Evolutionary conservation across 768 basidiomycete species (phyloP), one percentile per base, ranked within the genome.

Genomic region (Nidularia pulvinata): DNA sequence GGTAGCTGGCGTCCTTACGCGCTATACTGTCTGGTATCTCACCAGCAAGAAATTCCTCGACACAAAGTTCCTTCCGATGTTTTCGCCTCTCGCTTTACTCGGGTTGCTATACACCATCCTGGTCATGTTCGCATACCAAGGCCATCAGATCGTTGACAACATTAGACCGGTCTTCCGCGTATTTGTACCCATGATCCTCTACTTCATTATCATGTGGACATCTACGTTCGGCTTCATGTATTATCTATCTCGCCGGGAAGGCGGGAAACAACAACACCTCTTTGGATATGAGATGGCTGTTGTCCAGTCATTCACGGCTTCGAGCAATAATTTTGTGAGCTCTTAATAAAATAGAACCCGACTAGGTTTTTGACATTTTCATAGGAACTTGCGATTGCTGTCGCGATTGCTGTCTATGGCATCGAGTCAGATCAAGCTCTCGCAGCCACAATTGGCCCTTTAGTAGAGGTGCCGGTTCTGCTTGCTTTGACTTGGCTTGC

Each of bases 51-150:
- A 61, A 3, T 82, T 81, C 62, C 77, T 91, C 55, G 64, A 81
- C 30, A 73, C 69, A 7, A 72, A 69, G 11, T 93, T 93, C 72
- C 68, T 91, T 14, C 86, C 84, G 0, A 55, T 69, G 39, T 89
- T 94, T 66, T 80, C 80, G 1, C 90, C 88, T 0, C 59, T 92
- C 3, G 82, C 90, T 0, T 77, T 91, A 7, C 51, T 92, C 22
- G 92, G 91, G 3, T 74, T 95, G 7, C 78, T 94, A 2, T 93
- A 93, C 73, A 93, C 91, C 11, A 84, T 91, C 60, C 67, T 89
- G 52, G 82, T 91, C 46, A 76, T 91, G 63, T 91, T 92, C 62
- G 89, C 86, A 4, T 82, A 83, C 61, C 83, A 85, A 68, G 79
- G 77, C 2, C 82, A 86, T 49, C 82, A 82, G 53, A 91, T 93